Evolutionary conservation across 257 asterid genomes (phyloP).

Genomic region (Petunia axillaris): DNA sequence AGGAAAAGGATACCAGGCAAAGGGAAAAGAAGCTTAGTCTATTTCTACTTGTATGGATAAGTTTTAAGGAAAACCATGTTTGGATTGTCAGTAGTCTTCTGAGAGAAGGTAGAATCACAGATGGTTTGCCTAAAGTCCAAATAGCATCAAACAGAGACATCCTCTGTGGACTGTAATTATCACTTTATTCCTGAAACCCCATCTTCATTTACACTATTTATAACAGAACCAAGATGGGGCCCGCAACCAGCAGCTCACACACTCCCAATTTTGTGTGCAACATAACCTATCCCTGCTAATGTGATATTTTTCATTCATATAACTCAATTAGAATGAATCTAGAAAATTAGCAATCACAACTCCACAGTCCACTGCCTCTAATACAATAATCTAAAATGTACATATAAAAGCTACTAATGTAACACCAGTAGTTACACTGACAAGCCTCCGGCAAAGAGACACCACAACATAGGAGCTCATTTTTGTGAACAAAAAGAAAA

Average conservation of each 20-base stretch:
- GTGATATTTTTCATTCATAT: neutral
- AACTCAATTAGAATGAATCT: neutral
- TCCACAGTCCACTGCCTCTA: neutral
- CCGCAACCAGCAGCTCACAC: conserved; percentile 7
- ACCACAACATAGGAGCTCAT: neutral
- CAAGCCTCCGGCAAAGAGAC: neutral
- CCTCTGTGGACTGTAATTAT: neutral
- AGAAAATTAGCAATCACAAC: neutral
- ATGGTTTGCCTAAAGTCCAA: conserved; percentile 15
- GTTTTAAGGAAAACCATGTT: neutral
- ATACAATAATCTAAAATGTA: neutral
- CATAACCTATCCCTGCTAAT: neutral
- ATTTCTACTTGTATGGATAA: conserved; percentile 22
- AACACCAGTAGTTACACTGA: neutral
- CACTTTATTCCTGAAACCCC: neutral
- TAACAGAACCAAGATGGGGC: conserved; percentile 5
- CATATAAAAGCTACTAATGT: neutral
- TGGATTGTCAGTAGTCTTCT: neutral
- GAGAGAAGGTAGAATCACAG: neutral
- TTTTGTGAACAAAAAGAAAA: neutral
- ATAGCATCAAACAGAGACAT: neutral
- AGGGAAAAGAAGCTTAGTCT: neutral
- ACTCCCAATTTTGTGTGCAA: neutral
- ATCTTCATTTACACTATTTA: neutral
- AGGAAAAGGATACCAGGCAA: neutral